phyloP scores from a whole-genome alignment of 352 stramenopile species.

The Aphanomyces astaci region DNA sequence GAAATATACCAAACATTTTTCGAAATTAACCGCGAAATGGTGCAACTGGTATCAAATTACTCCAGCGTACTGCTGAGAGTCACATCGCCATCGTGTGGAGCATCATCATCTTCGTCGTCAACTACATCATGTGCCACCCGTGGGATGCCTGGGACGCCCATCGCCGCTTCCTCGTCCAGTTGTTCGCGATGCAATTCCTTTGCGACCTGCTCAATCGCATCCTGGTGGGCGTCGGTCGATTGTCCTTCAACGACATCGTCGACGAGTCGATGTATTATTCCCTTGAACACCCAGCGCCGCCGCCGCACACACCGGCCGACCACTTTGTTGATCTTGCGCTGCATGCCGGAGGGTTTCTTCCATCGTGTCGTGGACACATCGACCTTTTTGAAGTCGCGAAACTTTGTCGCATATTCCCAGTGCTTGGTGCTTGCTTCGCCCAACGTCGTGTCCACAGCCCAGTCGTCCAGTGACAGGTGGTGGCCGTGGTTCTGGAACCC shows the following conservation, averaged over 20 bases:
- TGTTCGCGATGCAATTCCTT: too few relatives aligned
- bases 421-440: constrained; percentile 46
- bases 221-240: background rate
- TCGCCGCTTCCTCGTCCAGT: background rate
- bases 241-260: background rate
- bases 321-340: constrained; percentile 78
- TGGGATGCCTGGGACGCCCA: background rate
- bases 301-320: constrained; percentile 69
- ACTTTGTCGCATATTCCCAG: constrained; percentile 81
- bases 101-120: too few relatives aligned
- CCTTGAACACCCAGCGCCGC: constrained; percentile 47
- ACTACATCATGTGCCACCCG: background rate
- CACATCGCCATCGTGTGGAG: too few relatives aligned
- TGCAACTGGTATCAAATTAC: too few relatives aligned
- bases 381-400: constrained; percentile 67
- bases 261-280: background rate
- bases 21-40: too few relatives aligned
- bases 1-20: too few relatives aligned
- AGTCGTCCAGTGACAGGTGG: constrained; percentile 50
- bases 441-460: constrained; percentile 68
- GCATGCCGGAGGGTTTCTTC: constrained; percentile 55
- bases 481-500: constrained; percentile 22
- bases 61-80: too few relatives aligned
- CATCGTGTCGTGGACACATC: constrained; percentile 24
- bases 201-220: background rate